These are phyloP conservation scores for Mycena galericulata DNA, from an alignment of 768 basidiomycete genomes.

Conservation along the genomic window DNA sequence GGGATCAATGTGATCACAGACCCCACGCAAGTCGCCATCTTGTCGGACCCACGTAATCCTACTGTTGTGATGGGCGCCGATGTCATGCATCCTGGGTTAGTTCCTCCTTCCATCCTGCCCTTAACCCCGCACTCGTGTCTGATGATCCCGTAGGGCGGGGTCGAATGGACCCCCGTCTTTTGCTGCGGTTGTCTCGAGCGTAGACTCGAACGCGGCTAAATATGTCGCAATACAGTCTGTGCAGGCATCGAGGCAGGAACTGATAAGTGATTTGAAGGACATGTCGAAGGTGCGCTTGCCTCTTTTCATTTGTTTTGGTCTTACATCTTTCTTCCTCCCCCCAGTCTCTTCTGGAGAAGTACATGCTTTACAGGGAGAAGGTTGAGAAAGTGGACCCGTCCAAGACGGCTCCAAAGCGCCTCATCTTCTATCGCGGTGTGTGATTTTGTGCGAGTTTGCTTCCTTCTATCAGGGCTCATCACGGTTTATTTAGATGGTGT, in stretches of 20 bases:
- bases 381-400: constrained; percentile 62
- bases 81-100: constrained; percentile 33
- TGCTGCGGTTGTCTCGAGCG: constrained; percentile 82
- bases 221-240: constrained; percentile 74
- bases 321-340: too few relatives aligned
- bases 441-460: constrained; percentile 10
- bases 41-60: constrained; percentile 79
- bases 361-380: constrained; percentile 63
- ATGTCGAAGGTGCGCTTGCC: constrained; percentile 66
- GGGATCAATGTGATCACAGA: constrained; percentile 86
- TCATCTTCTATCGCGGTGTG: constrained; percentile 81
- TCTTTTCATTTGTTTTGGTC: constrained; percentile 54
- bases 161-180: constrained; percentile 82
- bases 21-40: constrained; percentile 63
- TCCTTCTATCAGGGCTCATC: constrained; percentile 50
- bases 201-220: constrained; percentile 80
- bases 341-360: constrained; percentile 69
- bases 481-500: constrained; percentile 59
- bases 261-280: constrained; percentile 76
- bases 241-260: constrained; percentile 74
- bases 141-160: constrained; percentile 83
- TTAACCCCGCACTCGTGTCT: constrained; percentile 21
- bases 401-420: constrained; percentile 66
- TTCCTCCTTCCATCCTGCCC: background rate
- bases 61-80: constrained; percentile 83